Base-by-base conservation (phyloP, 495 filamentous ascomycete genomes). In the Neurospora sp. region DNA sequence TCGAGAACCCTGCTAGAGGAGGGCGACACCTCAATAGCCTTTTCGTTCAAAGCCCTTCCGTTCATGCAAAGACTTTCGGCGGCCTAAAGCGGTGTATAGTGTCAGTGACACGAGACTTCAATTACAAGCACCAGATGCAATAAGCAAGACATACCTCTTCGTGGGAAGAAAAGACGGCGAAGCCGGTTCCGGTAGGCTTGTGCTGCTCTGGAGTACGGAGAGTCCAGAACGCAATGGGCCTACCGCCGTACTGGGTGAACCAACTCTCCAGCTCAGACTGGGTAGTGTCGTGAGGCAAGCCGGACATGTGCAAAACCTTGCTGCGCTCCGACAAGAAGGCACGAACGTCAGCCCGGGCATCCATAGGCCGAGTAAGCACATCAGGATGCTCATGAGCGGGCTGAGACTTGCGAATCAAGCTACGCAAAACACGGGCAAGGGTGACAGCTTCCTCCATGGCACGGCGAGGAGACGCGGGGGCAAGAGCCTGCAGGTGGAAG, bases 191-290 rank as follows among this genome's bases (percentile, higher is more conserved):
- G 9, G 95, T 98, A 23, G 96, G 96, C 86, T 99, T 99, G 84
- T 98, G 95, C 82, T 98, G 96, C 81, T 99, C 96, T 12, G 96
- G 96, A 27, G 96, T 98, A 54, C 96, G 93, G 71, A 99, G 86
- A 23, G 96, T 99, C 95, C 95, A 99, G 83, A 99, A 99, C 27
- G 95, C 95, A 85, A 98, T 98, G n/a, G 96, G 96, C 20, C 96
- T 92, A 59, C 96, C 96, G 72, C 96, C 95, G 78, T 97, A 99
- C 80, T 99, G 96, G 35, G 96, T 99, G 82, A 98, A 99, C 96
- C 96, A 99, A 82, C 93, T 97, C 84, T 98, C 96, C 41, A 99
- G 86, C 82, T 98, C 96, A 18, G 94, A 97, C 83, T 99, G 96
- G 3, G 96, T 99, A 37, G 96, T 99, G 78, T 99, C 96, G 79